Conservation (phyloP, 345 rosid species). For the Camelina hispida region DNA sequence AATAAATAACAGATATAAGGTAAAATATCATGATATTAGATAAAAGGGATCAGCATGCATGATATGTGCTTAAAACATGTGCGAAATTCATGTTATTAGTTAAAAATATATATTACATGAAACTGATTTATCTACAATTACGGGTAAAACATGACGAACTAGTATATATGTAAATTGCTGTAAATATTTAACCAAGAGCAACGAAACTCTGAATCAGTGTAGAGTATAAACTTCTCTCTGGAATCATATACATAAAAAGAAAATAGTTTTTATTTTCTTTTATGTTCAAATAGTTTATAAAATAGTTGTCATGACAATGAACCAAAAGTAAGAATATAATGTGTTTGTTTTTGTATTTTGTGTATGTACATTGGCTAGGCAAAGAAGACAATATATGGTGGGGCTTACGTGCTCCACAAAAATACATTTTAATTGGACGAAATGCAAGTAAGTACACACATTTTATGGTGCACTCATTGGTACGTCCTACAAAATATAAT, state of each 20-base stretch:
- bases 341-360: slow-evolving; percentile 25
- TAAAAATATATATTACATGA: no score
- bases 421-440: slow-evolving; percentile 34
- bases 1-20: no score
- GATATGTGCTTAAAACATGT: no score
- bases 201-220: not conserved
- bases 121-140: no score
- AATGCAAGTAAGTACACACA: slow-evolving; percentile 30
- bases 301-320: not conserved
- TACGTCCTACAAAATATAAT: not conserved
- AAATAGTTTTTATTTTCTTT: not conserved
- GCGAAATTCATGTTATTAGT: no score
- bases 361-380: slow-evolving; percentile 8
- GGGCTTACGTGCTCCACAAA: slow-evolving; percentile 42
- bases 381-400: slow-evolving; percentile 41
- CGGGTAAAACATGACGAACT: no score
- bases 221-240: not conserved
- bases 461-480: slow-evolving; percentile 25
- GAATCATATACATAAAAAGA: not conserved
- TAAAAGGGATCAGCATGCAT: no score
- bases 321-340: slow-evolving; percentile 9
- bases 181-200: not conserved
- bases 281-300: not conserved
- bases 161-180: not conserved
- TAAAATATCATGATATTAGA: no score